Base-by-base conservation (phyloP, 164 flowering plant species). In the Aristolochia contorta region DNA sequence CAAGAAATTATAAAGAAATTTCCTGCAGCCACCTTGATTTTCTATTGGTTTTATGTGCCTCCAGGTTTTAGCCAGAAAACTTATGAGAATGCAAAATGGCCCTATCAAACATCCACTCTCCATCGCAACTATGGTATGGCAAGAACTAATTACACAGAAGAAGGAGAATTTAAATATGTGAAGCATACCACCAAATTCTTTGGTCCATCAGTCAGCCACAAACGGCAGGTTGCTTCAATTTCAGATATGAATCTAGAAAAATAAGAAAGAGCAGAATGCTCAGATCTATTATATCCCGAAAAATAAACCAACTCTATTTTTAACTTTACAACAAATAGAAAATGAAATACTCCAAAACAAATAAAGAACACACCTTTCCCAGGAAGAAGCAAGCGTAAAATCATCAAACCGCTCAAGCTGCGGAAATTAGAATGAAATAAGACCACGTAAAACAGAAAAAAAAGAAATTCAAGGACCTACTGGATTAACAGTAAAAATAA, bases 361-460 rank as follows among this genome's bases (percentile, higher is more conserved):
- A 20, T 33, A 20, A n/a, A 48, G 10, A 46, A 19, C 10, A 47
- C 72, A 90, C 99, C 99, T 85, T 74, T 94, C 96, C 97, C 97
- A 94, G 2, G 95, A 80, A 56, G 99, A 94, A 16, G 97, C 96
- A 52, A 91, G 78, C 53, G 99, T 91, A 71, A 88, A 94, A 78
- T 94, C 97, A 80, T 94, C 91, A 72, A 94, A 94, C 49, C 79
- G 80, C 66, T 85, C 91, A 61, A 82, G 54, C 66, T 63, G 46
- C 43, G 46, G 46, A 4, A 37, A 37, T 37, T 37, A 37, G 12
- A 37, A 37, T 37, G 12, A 37, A 37, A 37, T 37, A 8, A 3
- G 12, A 8, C 3, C 43, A 37, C 24, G 25, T 47, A 24, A 47
- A 6, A 59, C 3, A 37, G 43, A 37, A 3, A 10, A 37, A 37